A percentile compares a stretch with the other conserved stretches of the same genome.
Conservation (phyloP, 2,329 filamentous ascomycete species). For the Aureobasidium sp. region DNA sequence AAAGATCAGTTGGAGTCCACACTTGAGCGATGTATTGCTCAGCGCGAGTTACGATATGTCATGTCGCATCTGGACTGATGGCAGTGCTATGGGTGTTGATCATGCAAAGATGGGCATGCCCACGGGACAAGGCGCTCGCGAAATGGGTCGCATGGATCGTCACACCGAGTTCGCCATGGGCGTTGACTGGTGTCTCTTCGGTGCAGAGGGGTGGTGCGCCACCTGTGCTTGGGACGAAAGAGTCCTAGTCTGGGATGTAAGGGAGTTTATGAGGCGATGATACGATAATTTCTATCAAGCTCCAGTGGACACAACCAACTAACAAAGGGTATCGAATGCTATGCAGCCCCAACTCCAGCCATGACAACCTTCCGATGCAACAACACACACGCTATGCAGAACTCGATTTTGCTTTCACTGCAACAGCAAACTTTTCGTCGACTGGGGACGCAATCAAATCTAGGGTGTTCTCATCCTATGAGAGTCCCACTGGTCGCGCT, state of each 20-base stretch:
- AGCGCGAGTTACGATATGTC: conserved; percentile 98
- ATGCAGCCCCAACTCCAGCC: neutral
- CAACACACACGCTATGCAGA: conserved; percentile 8
- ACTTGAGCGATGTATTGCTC: conserved; percentile 79
- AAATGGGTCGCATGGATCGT: conserved; percentile 80
- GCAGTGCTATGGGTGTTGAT: conserved; percentile 44
- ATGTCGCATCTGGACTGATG: conserved; percentile 87
- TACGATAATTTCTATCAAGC: neutral
- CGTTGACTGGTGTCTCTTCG: conserved; percentile 97
- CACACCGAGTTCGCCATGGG: conserved; percentile 97
- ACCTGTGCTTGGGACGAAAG: conserved; percentile 92
- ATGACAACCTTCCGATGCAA: neutral
- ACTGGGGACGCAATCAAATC: conserved; percentile 1
- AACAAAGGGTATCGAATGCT: conserved; percentile 9
- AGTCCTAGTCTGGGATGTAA: conserved; percentile 86
- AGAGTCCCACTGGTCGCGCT: conserved; percentile 39
- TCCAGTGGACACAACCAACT: neutral
- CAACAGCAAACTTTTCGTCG: neutral
- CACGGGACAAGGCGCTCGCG: conserved; percentile 35
- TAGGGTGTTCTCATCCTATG: conserved; percentile 2
- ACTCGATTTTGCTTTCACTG: conserved; percentile 2
- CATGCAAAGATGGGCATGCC: conserved; percentile 24
- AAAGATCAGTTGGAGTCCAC: conserved; percentile 83
- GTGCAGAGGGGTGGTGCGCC: conserved; percentile 89
- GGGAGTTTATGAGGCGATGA: conserved; percentile 49